Conservation (phyloP, 2,329 filamentous ascomycete species). For the Aureobasidium sp. region DNA sequence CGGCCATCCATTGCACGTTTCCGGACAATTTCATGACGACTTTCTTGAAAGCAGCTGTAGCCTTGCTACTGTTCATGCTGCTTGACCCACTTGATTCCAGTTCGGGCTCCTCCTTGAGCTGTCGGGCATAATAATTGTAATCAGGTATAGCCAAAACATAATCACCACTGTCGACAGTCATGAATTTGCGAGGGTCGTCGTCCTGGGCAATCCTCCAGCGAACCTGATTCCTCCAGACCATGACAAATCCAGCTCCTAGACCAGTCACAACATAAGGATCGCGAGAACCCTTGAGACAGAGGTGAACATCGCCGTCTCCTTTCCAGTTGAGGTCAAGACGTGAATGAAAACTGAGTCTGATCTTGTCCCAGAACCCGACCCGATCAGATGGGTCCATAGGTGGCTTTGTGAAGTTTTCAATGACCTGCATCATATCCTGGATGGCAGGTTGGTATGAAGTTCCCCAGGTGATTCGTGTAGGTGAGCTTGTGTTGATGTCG, state of each 20-base stretch:
- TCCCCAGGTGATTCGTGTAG: constrained; percentile 93
- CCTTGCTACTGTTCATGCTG: constrained; percentile 58
- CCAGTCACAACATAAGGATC: constrained; percentile 93
- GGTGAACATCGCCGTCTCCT: constrained; percentile 89
- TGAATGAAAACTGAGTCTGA: constrained; percentile 88
- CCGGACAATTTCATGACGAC: constrained; percentile 98
- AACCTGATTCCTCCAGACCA: constrained; percentile 97
- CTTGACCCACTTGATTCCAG: constrained; percentile 49
- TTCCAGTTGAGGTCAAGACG: constrained; percentile 85
- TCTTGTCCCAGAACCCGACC: constrained; percentile 98
- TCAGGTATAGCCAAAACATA: constrained; percentile 93
- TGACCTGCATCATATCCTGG: constrained; percentile 99
- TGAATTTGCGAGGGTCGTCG: constrained; percentile 84
- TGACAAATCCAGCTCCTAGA: constrained; percentile 87
- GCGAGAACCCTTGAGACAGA: constrained; percentile 79
- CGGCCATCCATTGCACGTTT: constrained; percentile 86
- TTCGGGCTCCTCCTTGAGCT: constrained; percentile 43
- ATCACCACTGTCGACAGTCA: constrained; percentile 91
- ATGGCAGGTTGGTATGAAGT: constrained; percentile 96
- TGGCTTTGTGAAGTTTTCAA: constrained; percentile 95
- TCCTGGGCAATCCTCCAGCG: constrained; percentile 77
- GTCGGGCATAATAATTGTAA: constrained; percentile 78
- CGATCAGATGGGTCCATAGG: constrained; percentile 88
- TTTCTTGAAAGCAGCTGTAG: constrained; percentile 88
- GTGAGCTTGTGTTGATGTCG: constrained; percentile 86